A percentile compares a stretch with the other conserved stretches of the same genome.
These are phyloP conservation scores for Hypoxylon sp. DNA, from an alignment of 2,329 filamentous ascomycete genomes.

Conservation along the genomic window DNA sequence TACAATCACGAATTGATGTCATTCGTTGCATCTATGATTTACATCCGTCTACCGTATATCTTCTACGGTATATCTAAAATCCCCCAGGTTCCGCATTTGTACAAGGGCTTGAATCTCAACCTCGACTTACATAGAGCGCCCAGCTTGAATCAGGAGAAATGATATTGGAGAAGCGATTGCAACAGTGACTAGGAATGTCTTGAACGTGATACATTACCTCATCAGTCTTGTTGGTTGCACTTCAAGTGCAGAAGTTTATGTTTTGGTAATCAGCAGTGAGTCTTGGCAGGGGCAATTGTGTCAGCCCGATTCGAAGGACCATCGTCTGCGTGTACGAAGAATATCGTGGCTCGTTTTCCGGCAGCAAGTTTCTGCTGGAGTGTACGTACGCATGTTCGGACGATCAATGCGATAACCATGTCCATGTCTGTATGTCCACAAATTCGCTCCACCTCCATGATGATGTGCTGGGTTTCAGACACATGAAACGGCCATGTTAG, in stretches of 20 bases:
- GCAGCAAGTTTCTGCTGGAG: constrained; percentile 1
- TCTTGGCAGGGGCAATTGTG: constrained; percentile 4
- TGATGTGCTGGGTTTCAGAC: constrained; percentile 46
- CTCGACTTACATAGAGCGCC: constrained; percentile 6
- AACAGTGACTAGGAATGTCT: constrained; percentile 26
- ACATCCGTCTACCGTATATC: background rate
- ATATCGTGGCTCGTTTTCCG: background rate
- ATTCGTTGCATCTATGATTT: constrained; percentile 2
- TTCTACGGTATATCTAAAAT: background rate
- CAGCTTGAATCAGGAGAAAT: constrained; percentile 30
- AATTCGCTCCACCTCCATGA: constrained; percentile 28
- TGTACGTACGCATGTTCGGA: constrained; percentile 27
- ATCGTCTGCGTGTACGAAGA: constrained; percentile 11
- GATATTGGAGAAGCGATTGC: constrained; percentile 26
- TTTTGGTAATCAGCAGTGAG: constrained; percentile 9
- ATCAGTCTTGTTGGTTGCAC: constrained; percentile 12
- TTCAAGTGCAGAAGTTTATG: background rate
- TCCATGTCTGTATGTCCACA: constrained; percentile 13
- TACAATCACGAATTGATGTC: constrained; percentile 5
- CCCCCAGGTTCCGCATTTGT: background rate
- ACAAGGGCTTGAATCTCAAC: constrained; percentile 14
- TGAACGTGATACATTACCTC: constrained; percentile 16
- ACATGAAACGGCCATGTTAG: constrained; percentile 47
- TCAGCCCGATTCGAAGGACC: background rate
- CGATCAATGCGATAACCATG: constrained; percentile 31